Percentiles rank a stretch among this genome's conserved stretches.
Conservation (phyloP, 257 asterid genomes). For the Ilex aquifolium region DNA sequence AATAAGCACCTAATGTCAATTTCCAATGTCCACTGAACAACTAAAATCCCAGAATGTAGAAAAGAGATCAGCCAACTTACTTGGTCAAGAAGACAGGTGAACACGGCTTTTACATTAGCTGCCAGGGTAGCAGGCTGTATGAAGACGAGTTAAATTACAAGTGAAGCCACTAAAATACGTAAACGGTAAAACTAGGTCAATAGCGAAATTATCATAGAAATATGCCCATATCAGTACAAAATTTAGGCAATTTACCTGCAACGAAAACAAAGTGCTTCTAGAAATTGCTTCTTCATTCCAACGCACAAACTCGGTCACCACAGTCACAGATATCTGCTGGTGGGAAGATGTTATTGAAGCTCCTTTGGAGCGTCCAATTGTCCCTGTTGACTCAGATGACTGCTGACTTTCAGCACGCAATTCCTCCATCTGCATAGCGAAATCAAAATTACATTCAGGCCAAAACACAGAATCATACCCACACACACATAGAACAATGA, state of each 20-base stretch:
- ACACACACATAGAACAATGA: constrained; percentile 9
- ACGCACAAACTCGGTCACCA: constrained; percentile 91
- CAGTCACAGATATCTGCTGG: constrained; percentile 93
- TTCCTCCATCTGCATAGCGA: constrained; percentile 71
- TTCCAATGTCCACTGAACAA: not conserved
- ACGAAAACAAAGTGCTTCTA: constrained; percentile 71
- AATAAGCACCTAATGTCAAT: not conserved
- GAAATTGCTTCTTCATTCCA: constrained; percentile 99
- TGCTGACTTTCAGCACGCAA: constrained; percentile 74
- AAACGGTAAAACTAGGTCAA: no score
- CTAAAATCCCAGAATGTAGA: constrained; percentile 6
- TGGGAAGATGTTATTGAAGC: constrained; percentile 76
- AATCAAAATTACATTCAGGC: not conserved
- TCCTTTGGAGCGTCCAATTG: constrained; percentile 96
- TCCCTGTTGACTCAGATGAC: constrained; percentile 73
- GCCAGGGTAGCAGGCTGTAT: constrained; percentile 88
- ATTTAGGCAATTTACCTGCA: constrained; percentile 43
- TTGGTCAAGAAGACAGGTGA: constrained; percentile 93
- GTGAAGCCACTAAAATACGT: constrained; percentile 1
- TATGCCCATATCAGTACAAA: not conserved
- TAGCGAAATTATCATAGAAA: not conserved
- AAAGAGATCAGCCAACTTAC: constrained; percentile 32
- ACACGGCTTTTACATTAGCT: constrained; percentile 78
- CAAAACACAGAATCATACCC: not conserved
- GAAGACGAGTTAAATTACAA: constrained; percentile 12